These are phyloP conservation scores for Somion occarium DNA, from an alignment of 1,284 basidiomycete species.

Conservation along the genomic window DNA sequence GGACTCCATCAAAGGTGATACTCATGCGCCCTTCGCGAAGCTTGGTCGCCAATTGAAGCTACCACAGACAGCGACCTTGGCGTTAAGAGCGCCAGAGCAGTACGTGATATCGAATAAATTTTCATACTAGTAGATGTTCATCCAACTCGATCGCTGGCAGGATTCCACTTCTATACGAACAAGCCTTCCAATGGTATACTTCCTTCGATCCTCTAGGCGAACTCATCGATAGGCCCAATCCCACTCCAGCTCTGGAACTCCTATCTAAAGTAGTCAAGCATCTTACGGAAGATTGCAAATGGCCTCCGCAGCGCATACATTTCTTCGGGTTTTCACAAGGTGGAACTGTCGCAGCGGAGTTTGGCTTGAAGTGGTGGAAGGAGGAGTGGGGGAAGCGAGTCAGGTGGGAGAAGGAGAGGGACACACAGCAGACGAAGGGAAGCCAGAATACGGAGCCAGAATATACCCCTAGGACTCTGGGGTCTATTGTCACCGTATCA, in stretches of 20 bases:
- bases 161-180: constrained; percentile 78
- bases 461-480: constrained; percentile 35
- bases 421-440: constrained; percentile 1
- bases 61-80: constrained; percentile 82
- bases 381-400: constrained; percentile 25
- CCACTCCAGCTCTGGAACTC: constrained; percentile 57
- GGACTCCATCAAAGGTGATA: constrained; percentile 80
- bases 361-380: constrained; percentile 49
- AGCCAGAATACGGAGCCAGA: constrained; percentile 8
- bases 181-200: constrained; percentile 84
- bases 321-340: constrained; percentile 91
- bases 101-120: constrained; percentile 29
- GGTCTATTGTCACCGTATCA: constrained; percentile 64
- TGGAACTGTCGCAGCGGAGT: constrained; percentile 74
- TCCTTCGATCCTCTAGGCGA: constrained; percentile 81
- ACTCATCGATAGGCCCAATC: constrained; percentile 65
- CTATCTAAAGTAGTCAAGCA: constrained; percentile 52
- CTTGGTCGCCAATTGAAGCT: constrained; percentile 73
- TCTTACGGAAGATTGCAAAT: constrained; percentile 56
- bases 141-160: constrained; percentile 29
- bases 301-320: constrained; percentile 70
- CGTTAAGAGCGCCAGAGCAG: constrained; percentile 77
- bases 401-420: constrained; percentile 18
- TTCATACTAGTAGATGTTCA: background rate
- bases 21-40: constrained; percentile 68